Percentiles rank a stretch among this genome's conserved stretches.
Evolutionary conservation across 805 yeast genomes (phyloP).

Genomic region (Candida caryicola): DNA sequence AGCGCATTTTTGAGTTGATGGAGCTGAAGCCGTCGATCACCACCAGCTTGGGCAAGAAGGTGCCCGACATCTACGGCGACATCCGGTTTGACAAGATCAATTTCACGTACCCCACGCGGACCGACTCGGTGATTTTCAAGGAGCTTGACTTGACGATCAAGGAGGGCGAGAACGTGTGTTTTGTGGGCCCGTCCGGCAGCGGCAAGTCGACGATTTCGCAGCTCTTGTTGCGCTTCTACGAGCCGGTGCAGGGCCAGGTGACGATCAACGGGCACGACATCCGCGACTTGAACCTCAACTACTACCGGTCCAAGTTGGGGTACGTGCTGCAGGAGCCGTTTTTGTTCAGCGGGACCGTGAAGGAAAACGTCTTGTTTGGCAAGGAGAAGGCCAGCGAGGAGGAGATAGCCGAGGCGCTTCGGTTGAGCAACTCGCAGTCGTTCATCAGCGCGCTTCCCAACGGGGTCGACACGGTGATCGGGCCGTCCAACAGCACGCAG

Average conservation of each 20-base stretch:
- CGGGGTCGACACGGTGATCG: constrained; percentile 77
- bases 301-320: constrained; percentile 74
- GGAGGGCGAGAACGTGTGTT: constrained; percentile 86
- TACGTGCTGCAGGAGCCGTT: constrained; percentile 92
- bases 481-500: constrained; percentile 67
- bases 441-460: constrained; percentile 78
- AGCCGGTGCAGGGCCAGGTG: constrained; percentile 65
- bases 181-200: constrained; percentile 96
- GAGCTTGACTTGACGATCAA: constrained; percentile 57
- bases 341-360: constrained; percentile 78
- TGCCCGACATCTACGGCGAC: constrained; percentile 46
- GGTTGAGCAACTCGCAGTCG: constrained; percentile 67
- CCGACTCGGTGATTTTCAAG: constrained; percentile 62
- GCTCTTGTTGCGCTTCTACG: constrained; percentile 77
- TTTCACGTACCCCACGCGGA: constrained; percentile 84
- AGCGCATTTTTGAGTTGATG: constrained; percentile 81
- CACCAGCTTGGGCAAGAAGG: constrained; percentile 58
- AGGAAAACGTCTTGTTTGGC: constrained; percentile 83
- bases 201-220: constrained; percentile 91
- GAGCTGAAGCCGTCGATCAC: constrained; percentile 73
- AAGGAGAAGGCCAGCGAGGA: constrained; percentile 53
- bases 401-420: constrained; percentile 58
- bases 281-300: constrained; percentile 63
- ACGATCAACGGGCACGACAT: constrained; percentile 64
- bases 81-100: constrained; percentile 61